Base-by-base conservation (phyloP, 2,329 filamentous ascomycete genomes). In the Fusarium kyushuense region DNA sequence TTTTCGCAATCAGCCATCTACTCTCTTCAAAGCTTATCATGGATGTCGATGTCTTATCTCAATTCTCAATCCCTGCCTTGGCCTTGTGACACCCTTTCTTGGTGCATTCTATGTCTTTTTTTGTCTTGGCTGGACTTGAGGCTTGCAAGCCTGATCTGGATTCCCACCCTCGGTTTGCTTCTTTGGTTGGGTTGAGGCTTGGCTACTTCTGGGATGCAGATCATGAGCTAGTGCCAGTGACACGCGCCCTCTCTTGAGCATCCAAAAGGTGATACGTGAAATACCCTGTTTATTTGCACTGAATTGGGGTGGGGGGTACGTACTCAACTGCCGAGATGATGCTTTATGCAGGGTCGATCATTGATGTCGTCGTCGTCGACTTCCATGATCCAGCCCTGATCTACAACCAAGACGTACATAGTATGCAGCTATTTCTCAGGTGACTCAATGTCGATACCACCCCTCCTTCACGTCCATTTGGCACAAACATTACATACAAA, bases 251-350 rank as follows among this genome's bases (percentile, higher is more conserved):
- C 27, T 43, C 30, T 38, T 12, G 11, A 10, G 11, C n/a, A 36
- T 19, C n/a, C 7, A 38, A 21, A 38, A 25, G 13, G 38, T 16
- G 38, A 41, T 41, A 16, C 35, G 14, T 17, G 21, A 25, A 41
- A 27, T 49, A 23, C 54, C 35, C 32, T 55, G 45, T 56, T 47
- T 43, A 41, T 17, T 17, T 21, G 27, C 16, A 47, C 30, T 47
- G 51, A 21, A 21, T 35, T 27, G 19, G 32, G 21, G 17, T 16
- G 16, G 47, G 47, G 21, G 17, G 23, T 46, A 27, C 36, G 25
- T 62, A 63, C 59, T 56, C 52, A 64, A 64, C 61, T 64, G 59
- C 60, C 60, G 60, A 63, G 25, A 30, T 40, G 32, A 47, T 54
- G 32, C 40, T 11, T 57, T 21, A 58, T 58, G 56, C 51, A 58